Percentiles rank a stretch among this genome's conserved stretches.
Evolutionary conservation across 2,329 filamentous ascomycete species (phyloP).

Genomic region (Ophiostoma australiae): DNA sequence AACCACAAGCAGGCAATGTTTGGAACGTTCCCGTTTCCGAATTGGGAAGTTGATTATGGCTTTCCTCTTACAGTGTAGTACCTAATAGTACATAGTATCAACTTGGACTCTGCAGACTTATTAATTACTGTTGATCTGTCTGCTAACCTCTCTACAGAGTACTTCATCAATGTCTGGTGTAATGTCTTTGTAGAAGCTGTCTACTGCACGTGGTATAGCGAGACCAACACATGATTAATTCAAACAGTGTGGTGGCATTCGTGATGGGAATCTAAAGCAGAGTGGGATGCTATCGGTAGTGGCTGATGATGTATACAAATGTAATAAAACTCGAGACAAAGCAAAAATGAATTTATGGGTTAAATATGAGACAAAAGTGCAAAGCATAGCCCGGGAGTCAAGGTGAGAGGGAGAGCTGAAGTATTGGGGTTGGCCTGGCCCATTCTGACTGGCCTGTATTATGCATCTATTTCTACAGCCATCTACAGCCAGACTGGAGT

Average conservation of each 20-base stretch:
- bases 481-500: background rate
- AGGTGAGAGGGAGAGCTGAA: background rate
- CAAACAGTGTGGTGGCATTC: background rate
- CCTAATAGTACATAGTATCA: background rate
- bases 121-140: background rate
- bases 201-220: slow-evolving; percentile 5
- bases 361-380: background rate
- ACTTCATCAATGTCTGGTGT: background rate
- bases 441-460: background rate
- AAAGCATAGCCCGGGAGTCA: background rate
- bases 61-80: background rate
- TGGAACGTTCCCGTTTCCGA: background rate
- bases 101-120: too few relatives aligned
- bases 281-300: background rate
- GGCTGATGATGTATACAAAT: background rate
- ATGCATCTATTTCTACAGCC: background rate
- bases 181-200: background rate
- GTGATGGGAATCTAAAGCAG: background rate
- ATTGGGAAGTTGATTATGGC: background rate
- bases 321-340: background rate
- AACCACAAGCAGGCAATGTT: background rate
- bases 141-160: background rate
- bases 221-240: background rate
- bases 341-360: background rate
- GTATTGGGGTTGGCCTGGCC: background rate